Conservation (phyloP, 2,329 filamentous ascomycete species). For the Cercospora zeae-maydis region DNA sequence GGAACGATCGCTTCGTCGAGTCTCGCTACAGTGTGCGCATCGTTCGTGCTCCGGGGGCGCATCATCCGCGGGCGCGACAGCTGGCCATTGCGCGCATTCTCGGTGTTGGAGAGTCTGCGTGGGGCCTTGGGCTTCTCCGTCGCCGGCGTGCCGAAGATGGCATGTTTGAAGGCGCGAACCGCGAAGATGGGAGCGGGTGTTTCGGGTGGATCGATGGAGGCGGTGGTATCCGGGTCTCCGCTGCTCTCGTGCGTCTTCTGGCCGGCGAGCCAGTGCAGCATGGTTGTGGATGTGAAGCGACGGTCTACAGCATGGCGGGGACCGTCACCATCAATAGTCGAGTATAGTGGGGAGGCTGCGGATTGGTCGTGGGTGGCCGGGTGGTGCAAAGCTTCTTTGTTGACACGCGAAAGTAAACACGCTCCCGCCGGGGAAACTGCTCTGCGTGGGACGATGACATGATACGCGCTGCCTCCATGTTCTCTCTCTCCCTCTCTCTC, state of each 20-base stretch:
- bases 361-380: background rate
- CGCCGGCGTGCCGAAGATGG: conserved; percentile 61
- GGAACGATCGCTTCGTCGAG: conserved; percentile 21
- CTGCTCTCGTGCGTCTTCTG: conserved; percentile 29
- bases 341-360: background rate
- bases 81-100: conserved; percentile 25
- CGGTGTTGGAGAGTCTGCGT: conserved; percentile 33
- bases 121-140: conserved; percentile 40
- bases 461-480: background rate
- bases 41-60: conserved; percentile 31
- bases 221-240: conserved; percentile 38
- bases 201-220: conserved; percentile 55
- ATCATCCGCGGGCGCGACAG: conserved; percentile 28
- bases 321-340: background rate
- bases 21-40: conserved; percentile 23
- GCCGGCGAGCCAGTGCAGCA: conserved; percentile 38
- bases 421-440: background rate
- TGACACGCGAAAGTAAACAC: background rate
- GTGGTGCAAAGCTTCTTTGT: background rate
- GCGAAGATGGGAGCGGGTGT: conserved; percentile 66
- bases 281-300: conserved; percentile 14
- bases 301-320: conserved; percentile 6
- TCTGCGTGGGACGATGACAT: background rate
- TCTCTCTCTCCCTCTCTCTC: background rate
- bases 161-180: conserved; percentile 63